phyloP scores from a whole-genome alignment of 2,329 filamentous ascomycete genomes.

The Pseudogymnoascus verrucosus region DNA sequence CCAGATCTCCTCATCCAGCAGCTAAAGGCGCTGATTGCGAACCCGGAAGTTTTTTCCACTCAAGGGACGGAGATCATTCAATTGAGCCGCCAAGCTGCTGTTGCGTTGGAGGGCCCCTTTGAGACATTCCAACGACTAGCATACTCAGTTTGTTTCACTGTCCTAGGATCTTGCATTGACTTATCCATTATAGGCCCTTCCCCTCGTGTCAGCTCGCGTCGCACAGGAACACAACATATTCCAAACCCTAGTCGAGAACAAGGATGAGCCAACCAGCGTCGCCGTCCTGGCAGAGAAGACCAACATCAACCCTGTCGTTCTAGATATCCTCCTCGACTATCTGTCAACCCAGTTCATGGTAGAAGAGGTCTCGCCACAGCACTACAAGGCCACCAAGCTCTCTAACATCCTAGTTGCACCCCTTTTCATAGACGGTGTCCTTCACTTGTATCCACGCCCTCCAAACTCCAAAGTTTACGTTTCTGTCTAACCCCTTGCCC shows the following conservation, averaged over 20 bases:
- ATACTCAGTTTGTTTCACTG: neutral
- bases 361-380: conserved; percentile 5
- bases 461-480: neutral
- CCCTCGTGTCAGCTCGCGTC: neutral
- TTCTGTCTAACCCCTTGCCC: neutral
- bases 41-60: neutral
- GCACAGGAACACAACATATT: conserved; percentile 6
- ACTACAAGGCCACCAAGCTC: conserved; percentile 9
- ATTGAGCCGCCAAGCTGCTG: neutral
- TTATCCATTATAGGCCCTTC: neutral
- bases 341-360: conserved; percentile 11
- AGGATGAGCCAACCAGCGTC: conserved; percentile 7
- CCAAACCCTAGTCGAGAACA: conserved; percentile 8
- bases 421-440: conserved; percentile 10
- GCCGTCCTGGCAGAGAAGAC: conserved; percentile 4
- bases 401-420: conserved; percentile 10
- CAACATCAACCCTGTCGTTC: conserved; percentile 5
- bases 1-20: conserved; percentile 1
- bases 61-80: neutral
- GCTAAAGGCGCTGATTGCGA: neutral
- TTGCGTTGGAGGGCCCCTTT: neutral
- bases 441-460: conserved; percentile 10
- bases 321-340: conserved; percentile 11
- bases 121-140: neutral
- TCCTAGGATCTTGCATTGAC: neutral